Conservation (phyloP, 352 stramenopile species). For the Phytophthora brassicae region DNA sequence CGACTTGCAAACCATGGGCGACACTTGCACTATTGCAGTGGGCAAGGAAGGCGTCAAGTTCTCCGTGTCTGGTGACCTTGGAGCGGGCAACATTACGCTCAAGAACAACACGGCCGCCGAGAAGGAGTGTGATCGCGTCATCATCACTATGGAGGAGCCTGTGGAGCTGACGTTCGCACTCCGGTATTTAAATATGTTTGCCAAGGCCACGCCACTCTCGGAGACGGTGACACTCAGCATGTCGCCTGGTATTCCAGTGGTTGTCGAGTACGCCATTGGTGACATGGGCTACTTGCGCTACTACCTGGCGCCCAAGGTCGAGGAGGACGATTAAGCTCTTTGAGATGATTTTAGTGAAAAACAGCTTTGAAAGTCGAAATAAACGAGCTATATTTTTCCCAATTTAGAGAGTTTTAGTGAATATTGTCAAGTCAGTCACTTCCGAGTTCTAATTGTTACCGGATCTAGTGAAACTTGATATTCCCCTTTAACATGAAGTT, state of each 20-base stretch:
- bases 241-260: slow-evolving; percentile 96
- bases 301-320: slow-evolving; percentile 99
- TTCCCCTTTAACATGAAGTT: slow-evolving; percentile 6
- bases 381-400: slow-evolving; percentile 6
- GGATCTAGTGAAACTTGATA: too few species aligned
- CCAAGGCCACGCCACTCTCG: slow-evolving; percentile 97
- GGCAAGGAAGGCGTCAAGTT: slow-evolving; percentile 99
- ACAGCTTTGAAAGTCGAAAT: not conserved
- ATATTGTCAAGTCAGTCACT: too few species aligned
- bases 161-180: slow-evolving; percentile 99
- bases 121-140: slow-evolving; percentile 90
- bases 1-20: slow-evolving; percentile 97
- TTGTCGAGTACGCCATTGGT: slow-evolving; percentile 99
- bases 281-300: slow-evolving; percentile 98
- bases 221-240: slow-evolving; percentile 96
- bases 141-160: slow-evolving; percentile 99
- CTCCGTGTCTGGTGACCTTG: slow-evolving; percentile 95
- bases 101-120: slow-evolving; percentile 89
- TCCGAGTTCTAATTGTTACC: too few species aligned
- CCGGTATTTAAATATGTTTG: slow-evolving; percentile 99
- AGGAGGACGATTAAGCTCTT: slow-evolving; percentile 94
- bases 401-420: too few species aligned
- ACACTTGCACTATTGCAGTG: slow-evolving; percentile 96
- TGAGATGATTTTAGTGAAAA: too few species aligned
- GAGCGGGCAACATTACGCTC: slow-evolving; percentile 95